These are phyloP conservation scores for Dothidotthia symphoricarpi DNA, from an alignment of 2,329 filamentous ascomycete genomes.

Conservation along the genomic window DNA sequence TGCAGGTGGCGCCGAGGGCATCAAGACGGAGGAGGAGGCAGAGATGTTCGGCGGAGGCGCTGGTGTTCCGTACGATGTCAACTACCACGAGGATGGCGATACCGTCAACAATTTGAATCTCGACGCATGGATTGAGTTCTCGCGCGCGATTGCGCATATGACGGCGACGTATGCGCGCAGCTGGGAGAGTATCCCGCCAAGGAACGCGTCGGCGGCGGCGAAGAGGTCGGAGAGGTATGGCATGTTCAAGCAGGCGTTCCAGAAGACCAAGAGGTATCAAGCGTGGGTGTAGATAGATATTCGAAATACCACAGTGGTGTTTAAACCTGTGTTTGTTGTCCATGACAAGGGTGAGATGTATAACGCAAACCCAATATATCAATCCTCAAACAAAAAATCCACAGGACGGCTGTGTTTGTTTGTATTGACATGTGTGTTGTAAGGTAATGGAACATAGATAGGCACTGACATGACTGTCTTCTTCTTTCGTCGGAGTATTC, in stretches of 20 bases:
- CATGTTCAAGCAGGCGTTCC: conserved; percentile 19
- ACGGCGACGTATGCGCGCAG: conserved; percentile 37
- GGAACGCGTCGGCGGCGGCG: conserved; percentile 21
- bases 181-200: conserved; percentile 32
- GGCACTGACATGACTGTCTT: no score
- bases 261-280: conserved; percentile 23
- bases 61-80: conserved; percentile 56
- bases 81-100: conserved; percentile 58
- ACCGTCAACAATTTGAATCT: conserved; percentile 55
- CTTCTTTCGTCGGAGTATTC: no score
- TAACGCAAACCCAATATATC: no score
- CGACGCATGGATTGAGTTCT: conserved; percentile 56
- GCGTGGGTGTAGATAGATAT: conserved; percentile 22
- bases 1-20: conserved; percentile 72
- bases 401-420: no score
- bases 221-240: conserved; percentile 22
- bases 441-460: no score
- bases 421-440: no score
- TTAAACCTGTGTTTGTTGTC: no score
- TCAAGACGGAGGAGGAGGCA: conserved; percentile 68
- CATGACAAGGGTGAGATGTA: no score
- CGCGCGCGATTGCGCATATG: conserved; percentile 59
- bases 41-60: conserved; percentile 69
- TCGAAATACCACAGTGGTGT: no score
- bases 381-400: no score